Conservation (phyloP, 305 asterid genomes). For the Fraxinus ornus region DNA sequence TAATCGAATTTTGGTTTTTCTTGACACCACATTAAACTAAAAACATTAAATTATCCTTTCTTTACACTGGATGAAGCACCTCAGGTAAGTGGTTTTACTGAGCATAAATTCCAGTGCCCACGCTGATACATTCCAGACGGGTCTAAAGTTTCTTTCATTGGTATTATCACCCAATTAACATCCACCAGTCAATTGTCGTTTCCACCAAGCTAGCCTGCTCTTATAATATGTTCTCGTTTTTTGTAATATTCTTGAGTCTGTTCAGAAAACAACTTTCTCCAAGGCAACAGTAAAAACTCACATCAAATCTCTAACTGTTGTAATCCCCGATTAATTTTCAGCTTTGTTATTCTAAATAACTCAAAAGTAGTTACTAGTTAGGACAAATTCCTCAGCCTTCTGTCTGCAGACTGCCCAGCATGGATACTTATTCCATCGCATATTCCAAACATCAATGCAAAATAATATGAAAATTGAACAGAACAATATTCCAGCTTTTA, state of each 20-base stretch:
- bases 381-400: background rate
- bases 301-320: background rate
- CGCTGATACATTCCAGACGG: background rate
- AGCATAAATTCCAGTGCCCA: background rate
- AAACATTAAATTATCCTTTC: background rate
- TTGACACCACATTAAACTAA: background rate
- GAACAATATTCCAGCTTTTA: background rate
- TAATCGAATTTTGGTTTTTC: background rate
- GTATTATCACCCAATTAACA: background rate
- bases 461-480: background rate
- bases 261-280: background rate
- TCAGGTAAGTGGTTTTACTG: background rate
- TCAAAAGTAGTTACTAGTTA: background rate
- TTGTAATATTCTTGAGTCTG: background rate
- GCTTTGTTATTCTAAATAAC: background rate
- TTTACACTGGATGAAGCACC: background rate
- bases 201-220: background rate
- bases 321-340: background rate
- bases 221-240: background rate
- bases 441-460: background rate
- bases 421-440: background rate
- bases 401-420: background rate
- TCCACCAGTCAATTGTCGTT: background rate
- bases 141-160: background rate
- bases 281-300: background rate